These are phyloP conservation scores for Aegilops speltoides DNA, from an alignment of 176 grass and related monocot genomes.

Conservation along the genomic window DNA sequence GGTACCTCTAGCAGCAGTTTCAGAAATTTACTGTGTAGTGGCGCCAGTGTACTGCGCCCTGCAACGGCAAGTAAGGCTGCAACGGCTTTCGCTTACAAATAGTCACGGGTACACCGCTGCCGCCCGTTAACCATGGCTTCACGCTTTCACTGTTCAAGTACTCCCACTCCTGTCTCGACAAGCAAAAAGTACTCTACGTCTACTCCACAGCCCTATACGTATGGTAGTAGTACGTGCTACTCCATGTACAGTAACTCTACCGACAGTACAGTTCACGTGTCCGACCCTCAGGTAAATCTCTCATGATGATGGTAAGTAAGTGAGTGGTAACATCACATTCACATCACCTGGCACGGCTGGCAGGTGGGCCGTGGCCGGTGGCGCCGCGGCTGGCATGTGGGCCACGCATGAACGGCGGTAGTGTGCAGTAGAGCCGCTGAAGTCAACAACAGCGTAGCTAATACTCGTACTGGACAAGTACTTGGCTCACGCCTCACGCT, in stretches of 20 bases:
- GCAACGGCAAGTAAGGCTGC: not conserved
- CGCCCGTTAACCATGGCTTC: not conserved
- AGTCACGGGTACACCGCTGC: not conserved
- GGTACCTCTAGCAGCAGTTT: not conserved
- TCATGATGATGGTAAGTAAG: not conserved
- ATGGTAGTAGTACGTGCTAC: not conserved
- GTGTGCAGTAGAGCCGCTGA: rapidly evolving
- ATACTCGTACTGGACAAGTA: not conserved
- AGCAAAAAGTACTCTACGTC: not conserved
- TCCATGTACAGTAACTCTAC: not conserved
- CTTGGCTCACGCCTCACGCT: not conserved
- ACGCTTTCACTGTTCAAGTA: not conserved
- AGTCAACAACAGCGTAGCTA: not conserved
- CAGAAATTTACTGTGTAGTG: not conserved
- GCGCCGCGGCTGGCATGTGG: not conserved
- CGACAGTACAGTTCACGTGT: not conserved
- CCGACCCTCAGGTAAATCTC: not conserved
- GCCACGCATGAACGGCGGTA: not conserved
- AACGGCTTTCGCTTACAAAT: not conserved
- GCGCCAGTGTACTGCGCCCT: not conserved
- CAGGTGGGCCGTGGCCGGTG: no score
- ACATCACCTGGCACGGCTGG: not conserved
- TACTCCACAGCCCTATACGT: not conserved
- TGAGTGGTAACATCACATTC: not conserved
- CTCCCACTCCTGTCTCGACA: not conserved